Percentiles rank a stretch among this genome's conserved stretches.
These are phyloP conservation scores for Mortierella polycephala DNA, from an alignment of 371 early-diverging fungal species.

Conservation along the genomic window DNA sequence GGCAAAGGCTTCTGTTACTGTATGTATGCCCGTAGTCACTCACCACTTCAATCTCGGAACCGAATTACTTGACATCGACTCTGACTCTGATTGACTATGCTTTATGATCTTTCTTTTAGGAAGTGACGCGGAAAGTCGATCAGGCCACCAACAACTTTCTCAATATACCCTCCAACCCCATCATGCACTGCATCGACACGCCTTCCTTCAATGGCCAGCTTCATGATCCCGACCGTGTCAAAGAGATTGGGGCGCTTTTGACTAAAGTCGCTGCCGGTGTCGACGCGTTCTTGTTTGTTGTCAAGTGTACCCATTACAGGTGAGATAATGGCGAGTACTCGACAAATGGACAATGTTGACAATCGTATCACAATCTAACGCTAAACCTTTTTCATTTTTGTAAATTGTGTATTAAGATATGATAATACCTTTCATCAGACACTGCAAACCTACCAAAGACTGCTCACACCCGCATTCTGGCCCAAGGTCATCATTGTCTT, in stretches of 20 bases:
- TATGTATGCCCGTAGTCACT: constrained; percentile 25
- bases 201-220: constrained; percentile 53
- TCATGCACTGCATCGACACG: constrained; percentile 55
- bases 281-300: constrained; percentile 55
- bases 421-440: constrained; percentile 52
- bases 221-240: constrained; percentile 35
- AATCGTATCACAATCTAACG: neutral
- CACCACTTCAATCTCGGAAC: neutral
- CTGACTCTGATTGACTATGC: neutral
- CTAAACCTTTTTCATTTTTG: neutral
- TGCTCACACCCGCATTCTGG: constrained; percentile 52
- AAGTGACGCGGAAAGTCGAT: constrained; percentile 43
- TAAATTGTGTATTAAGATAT: constrained; percentile 25
- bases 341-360: neutral
- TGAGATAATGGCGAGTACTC: constrained; percentile 3
- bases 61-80: neutral
- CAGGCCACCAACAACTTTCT: constrained; percentile 46
- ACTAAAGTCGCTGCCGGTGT: constrained; percentile 39
- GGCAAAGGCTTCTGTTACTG: constrained; percentile 52
- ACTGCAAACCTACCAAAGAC: constrained; percentile 40
- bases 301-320: constrained; percentile 55
- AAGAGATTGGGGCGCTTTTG: constrained; percentile 36
- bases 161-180: constrained; percentile 40
- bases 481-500: constrained; percentile 50
- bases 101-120: constrained; percentile 16